Evolutionary conservation across 139 green algal species (phyloP), one percentile per base, ranked within the genome.

Genomic region (Auxenochlorella pyrenoidosa): DNA sequence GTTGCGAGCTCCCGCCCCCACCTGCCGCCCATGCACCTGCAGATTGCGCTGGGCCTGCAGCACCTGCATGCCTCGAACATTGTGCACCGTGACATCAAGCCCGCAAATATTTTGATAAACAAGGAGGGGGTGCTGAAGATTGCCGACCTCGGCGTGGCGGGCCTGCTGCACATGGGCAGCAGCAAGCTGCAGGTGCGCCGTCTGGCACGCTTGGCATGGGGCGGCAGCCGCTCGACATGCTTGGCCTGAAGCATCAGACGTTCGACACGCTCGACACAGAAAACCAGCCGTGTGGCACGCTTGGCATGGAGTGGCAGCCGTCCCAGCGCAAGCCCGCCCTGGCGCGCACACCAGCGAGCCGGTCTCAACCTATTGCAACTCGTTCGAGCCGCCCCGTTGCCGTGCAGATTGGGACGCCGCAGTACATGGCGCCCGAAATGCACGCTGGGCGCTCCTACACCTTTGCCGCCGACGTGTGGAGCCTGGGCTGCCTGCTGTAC

Each of bases 41-140:
- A 84, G 79, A 84, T 84, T 3, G 79, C 58, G 26, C 34, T 83
- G 79, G 79, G 79, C 8, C 58, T 84, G 54, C 79, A 84, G 79
- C 30, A 84, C 79, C 54, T 84, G 54, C 94, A 97, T 78, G n/a
- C n/a, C 1, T 18, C 75, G 5, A 84, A 84, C 83, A 79, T 91
- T 28, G 77, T 73, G 34, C 88, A 95, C 83, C 73, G 94, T 71
- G 94, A 96, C 87, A 78, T 96, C 40, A 96, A 96, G 88, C 93
- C 91, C 2, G 93, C 94, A 70, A 95, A 95, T 68, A 82, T 95
- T 2, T 85, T 95, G 32, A 79, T 95, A 73, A 75, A 75, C 0
- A 47, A 30, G 24, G 77, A 89, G 34, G 92, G 90, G 8, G 75
- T 83, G 44, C 87, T 91, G 13, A 95, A 95, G 88, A 84, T 95